Conservation (phyloP, 805 yeast species). For the Nadsonia fulvescens region DNA sequence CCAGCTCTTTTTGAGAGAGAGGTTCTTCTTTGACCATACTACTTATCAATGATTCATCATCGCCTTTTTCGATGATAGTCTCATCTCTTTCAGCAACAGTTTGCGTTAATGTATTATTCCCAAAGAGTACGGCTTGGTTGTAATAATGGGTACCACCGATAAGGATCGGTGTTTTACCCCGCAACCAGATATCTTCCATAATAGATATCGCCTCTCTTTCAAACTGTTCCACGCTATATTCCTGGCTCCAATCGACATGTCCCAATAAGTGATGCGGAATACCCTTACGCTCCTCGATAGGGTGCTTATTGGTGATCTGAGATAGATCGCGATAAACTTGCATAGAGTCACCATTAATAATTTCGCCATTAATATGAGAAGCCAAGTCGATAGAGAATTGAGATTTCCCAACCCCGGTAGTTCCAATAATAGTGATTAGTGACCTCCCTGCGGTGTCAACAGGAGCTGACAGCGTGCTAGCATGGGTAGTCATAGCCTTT, state of each 20-base stretch:
- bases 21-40: too few species aligned
- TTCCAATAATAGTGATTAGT: conserved; percentile 69
- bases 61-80: conserved; percentile 7
- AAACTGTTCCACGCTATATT: conserved; percentile 66
- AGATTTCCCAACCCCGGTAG: conserved; percentile 94
- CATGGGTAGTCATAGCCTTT: too few species aligned
- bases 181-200: conserved; percentile 43
- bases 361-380: conserved; percentile 58
- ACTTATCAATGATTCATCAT: too few species aligned
- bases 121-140: conserved; percentile 56
- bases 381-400: conserved; percentile 71
- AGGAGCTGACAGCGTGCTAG: too few species aligned
- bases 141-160: conserved; percentile 97
- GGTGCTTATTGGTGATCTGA: conserved; percentile 84
- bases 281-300: conserved; percentile 54
- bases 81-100: conserved; percentile 3
- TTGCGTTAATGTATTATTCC: conserved; percentile 28
- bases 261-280: conserved; percentile 77
- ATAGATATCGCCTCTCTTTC: conserved; percentile 44
- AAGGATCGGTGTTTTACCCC: conserved; percentile 66
- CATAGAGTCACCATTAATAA: conserved; percentile 94
- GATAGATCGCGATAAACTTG: conserved; percentile 68
- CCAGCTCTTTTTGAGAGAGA: conserved; percentile 20
- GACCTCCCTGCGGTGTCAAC: too few species aligned
- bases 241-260: conserved; percentile 64